Conservation (phyloP, 2,329 filamentous ascomycete species). For the Didymella arachidicola region DNA sequence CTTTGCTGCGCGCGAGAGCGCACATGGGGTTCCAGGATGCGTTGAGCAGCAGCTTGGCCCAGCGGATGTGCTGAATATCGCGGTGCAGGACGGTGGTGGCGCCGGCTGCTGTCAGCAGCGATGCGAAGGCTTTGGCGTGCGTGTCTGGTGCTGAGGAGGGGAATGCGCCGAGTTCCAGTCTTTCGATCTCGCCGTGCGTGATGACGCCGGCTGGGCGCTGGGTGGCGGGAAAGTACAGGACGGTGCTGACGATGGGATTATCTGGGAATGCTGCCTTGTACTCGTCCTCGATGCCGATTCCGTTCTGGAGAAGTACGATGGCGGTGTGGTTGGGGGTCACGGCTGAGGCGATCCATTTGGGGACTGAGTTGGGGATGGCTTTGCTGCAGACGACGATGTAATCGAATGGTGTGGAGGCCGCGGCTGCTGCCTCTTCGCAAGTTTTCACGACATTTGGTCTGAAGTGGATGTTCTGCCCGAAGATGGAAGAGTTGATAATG, state of each 20-base stretch:
- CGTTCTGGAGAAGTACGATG: slow-evolving; percentile 69
- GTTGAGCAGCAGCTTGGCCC: slow-evolving; percentile 69
- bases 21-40: slow-evolving; percentile 69
- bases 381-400: slow-evolving; percentile 60
- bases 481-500: slow-evolving; percentile 51
- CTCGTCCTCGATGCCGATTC: slow-evolving; percentile 66
- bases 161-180: slow-evolving; percentile 61
- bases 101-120: slow-evolving; percentile 54
- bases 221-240: slow-evolving; percentile 63
- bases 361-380: slow-evolving; percentile 52
- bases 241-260: slow-evolving; percentile 63
- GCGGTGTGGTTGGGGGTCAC: slow-evolving; percentile 55
- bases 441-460: slow-evolving; percentile 46
- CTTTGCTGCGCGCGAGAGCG: slow-evolving; percentile 63
- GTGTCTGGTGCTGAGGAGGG: slow-evolving; percentile 44
- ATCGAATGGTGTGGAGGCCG: slow-evolving; percentile 49
- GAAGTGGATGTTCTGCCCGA: slow-evolving; percentile 47
- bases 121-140: slow-evolving; percentile 47
- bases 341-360: slow-evolving; percentile 51
- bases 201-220: slow-evolving; percentile 60
- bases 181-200: slow-evolving; percentile 56
- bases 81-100: slow-evolving; percentile 59
- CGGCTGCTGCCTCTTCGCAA: slow-evolving; percentile 47
- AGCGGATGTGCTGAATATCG: slow-evolving; percentile 65
- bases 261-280: slow-evolving; percentile 59